Evolutionary conservation across 495 filamentous ascomycete species (phyloP).

Genomic region (Thozetella sp.): DNA sequence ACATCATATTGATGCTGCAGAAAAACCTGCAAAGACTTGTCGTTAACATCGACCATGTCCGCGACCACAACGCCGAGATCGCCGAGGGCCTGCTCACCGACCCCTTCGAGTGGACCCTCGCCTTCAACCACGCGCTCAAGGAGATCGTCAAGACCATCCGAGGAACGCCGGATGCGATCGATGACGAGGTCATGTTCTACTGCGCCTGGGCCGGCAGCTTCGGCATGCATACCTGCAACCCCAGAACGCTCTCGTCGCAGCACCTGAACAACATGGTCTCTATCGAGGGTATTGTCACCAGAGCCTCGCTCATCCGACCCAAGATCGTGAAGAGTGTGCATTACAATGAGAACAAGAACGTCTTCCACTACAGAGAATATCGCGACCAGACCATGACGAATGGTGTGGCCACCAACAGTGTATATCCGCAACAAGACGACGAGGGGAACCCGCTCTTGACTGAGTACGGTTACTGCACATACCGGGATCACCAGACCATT

Average conservation of each 20-base stretch:
- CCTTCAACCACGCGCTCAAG: constrained; percentile 89
- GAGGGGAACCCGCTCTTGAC: constrained; percentile 80
- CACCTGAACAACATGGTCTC: constrained; percentile 97
- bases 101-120: constrained; percentile 85
- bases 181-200: constrained; percentile 72
- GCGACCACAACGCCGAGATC: constrained; percentile 84
- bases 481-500: constrained; percentile 95
- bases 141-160: constrained; percentile 79
- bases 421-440: constrained; percentile 95
- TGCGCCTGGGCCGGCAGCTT: constrained; percentile 95
- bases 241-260: constrained; percentile 82
- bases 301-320: constrained; percentile 91
- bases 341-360: constrained; percentile 81
- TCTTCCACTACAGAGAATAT: constrained; percentile 85
- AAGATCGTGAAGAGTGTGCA: constrained; percentile 99
- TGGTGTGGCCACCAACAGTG: constrained; percentile 80
- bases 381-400: constrained; percentile 95
- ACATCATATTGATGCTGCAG: constrained; percentile 92
- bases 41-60: constrained; percentile 93
- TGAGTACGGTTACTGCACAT: constrained; percentile 94
- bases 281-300: constrained; percentile 96
- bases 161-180: constrained; percentile 54
- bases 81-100: constrained; percentile 84
- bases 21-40: constrained; percentile 74
- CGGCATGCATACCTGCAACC: constrained; percentile 92